phyloP scores from a whole-genome alignment of 179 eudicot genomes.

The Nepenthes alata region DNA sequence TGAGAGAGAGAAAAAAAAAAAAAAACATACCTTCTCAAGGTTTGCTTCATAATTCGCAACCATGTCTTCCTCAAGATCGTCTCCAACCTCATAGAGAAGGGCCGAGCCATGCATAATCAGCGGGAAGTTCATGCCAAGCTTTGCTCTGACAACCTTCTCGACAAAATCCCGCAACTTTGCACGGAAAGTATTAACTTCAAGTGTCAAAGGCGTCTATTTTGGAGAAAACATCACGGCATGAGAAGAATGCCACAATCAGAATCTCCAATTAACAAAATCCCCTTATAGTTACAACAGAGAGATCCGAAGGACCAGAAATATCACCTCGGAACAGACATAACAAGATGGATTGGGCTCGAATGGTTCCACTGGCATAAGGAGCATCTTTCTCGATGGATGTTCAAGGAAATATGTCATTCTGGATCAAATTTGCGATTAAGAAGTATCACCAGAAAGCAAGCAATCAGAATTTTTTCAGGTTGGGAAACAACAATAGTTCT shows the following conservation, averaged over 20 bases:
- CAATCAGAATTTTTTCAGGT: background rate
- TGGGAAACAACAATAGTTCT: background rate
- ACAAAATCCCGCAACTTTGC: constrained; percentile 75
- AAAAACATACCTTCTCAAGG: constrained; percentile 65
- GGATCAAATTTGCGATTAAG: background rate
- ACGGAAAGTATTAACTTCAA: constrained; percentile 70
- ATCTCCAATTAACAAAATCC: background rate
- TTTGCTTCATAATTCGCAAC: constrained; percentile 77
- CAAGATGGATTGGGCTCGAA: constrained; percentile 81
- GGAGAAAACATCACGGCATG: constrained; percentile 11
- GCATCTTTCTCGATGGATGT: constrained; percentile 78
- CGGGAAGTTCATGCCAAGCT: constrained; percentile 87
- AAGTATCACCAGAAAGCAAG: background rate
- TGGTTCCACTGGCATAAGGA: constrained; percentile 95
- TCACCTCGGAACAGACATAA: constrained; percentile 87
- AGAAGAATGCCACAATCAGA: constrained; percentile 1
- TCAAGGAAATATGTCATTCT: constrained; percentile 96
- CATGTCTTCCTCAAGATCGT: constrained; percentile 80
- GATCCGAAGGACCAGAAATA: background rate
- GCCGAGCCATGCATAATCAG: constrained; percentile 57
- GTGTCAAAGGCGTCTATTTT: constrained; percentile 66
- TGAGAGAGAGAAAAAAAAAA: background rate
- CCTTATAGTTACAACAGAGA: no score
- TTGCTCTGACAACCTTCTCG: constrained; percentile 74
- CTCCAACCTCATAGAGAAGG: constrained; percentile 91